A percentile compares a stretch with the other conserved stretches of the same genome.
Evolutionary conservation across 1,139 yeast species (phyloP).

Genomic region (Candida pseudoviswanathii): DNA sequence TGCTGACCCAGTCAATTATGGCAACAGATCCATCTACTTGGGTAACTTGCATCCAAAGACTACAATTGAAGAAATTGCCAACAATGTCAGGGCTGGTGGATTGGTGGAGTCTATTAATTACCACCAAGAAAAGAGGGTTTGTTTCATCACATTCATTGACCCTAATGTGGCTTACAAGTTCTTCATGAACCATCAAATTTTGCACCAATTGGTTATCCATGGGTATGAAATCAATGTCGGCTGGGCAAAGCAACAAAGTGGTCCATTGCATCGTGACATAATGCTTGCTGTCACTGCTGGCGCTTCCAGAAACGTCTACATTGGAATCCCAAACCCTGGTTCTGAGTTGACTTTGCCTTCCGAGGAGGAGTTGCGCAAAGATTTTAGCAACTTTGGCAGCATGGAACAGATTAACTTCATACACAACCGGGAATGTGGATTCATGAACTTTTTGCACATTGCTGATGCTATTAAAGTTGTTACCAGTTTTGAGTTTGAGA

Average conservation of each 20-base stretch:
- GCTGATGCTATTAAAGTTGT: constrained; percentile 41
- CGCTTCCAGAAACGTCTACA: constrained; percentile 51
- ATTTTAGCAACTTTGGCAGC: constrained; percentile 43
- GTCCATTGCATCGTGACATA: constrained; percentile 41
- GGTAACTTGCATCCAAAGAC: constrained; percentile 49
- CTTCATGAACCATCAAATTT: constrained; percentile 45
- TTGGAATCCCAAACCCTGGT: constrained; percentile 32
- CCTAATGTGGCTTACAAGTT: constrained; percentile 45
- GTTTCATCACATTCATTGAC: constrained; percentile 50
- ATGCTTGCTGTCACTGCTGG: constrained; percentile 51
- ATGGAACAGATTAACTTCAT: constrained; percentile 51
- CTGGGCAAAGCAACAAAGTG: constrained; percentile 50
- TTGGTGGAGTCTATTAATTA: constrained; percentile 43
- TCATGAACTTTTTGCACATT: constrained; percentile 46
- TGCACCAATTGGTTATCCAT: constrained; percentile 49
- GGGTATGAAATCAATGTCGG: constrained; percentile 48
- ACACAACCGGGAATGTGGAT: constrained; percentile 49
- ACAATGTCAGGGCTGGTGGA: constrained; percentile 52
- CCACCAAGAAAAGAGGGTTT: constrained; percentile 40
- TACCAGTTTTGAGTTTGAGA: constrained; percentile 32
- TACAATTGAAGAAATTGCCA: constrained; percentile 51
- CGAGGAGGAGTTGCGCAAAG: constrained; percentile 44
- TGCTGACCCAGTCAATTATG: constrained; percentile 31
- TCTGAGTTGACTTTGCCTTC: constrained; percentile 31
- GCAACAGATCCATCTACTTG: constrained; percentile 47